phyloP scores from a whole-genome alignment of 345 rosid genomes.

The Eucalyptus dawsonii region DNA sequence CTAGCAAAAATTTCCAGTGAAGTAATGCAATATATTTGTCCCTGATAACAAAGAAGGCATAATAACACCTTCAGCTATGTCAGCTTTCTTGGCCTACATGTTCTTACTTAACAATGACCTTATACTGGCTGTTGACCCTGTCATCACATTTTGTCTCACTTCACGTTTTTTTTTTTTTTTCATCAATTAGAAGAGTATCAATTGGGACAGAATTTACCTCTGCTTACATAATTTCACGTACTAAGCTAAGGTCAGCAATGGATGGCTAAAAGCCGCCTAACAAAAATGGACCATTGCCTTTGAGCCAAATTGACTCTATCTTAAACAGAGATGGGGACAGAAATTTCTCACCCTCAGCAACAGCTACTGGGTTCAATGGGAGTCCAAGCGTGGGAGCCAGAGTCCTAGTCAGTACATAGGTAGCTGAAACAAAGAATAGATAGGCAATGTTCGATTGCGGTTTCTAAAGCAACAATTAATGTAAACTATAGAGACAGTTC shows the following conservation, averaged over 20 bases:
- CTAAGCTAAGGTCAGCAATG: constrained; percentile 77
- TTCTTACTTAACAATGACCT: neutral
- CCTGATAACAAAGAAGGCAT: neutral
- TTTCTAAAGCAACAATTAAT: neutral
- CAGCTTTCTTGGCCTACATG: neutral
- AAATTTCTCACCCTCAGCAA: constrained; percentile 51
- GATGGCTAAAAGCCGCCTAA: constrained; percentile 68
- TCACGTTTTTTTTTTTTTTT: neutral
- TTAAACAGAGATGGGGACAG: constrained; percentile 30
- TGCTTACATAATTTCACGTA: constrained; percentile 40
- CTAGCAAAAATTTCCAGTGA: neutral
- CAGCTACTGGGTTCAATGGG: constrained; percentile 38
- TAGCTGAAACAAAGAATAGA: constrained; percentile 16
- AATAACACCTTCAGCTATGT: neutral
- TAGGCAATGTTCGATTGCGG: neutral
- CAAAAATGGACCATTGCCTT: constrained; percentile 50
- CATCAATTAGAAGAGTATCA: neutral
- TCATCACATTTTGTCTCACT: neutral
- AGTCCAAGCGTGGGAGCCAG: constrained; percentile 47
- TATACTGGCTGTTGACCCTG: neutral
- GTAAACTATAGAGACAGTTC: neutral
- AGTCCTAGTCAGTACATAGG: constrained; percentile 17
- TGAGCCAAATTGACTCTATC: constrained; percentile 68
- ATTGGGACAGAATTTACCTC: neutral
- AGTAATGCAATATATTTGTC: neutral